phyloP scores from a whole-genome alignment of 2,329 filamentous ascomycete genomes.

The Trichoderma polysporum region DNA sequence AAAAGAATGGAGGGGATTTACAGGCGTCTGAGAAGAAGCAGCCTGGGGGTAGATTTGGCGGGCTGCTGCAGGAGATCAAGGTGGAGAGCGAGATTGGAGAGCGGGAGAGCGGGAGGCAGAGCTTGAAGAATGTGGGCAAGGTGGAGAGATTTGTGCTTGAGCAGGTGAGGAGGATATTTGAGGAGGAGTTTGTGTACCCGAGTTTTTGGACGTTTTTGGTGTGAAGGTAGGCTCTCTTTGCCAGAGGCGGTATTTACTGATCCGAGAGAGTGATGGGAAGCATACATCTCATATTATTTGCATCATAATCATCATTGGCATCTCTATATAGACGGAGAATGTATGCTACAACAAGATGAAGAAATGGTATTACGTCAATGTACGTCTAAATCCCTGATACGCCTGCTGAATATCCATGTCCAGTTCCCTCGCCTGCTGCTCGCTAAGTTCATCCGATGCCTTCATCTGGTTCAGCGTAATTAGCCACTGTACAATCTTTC shows the following conservation, averaged over 20 bases:
- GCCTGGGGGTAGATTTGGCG: slow-evolving; percentile 53
- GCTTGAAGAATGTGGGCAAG: slow-evolving; percentile 97
- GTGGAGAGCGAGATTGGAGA: slow-evolving; percentile 98
- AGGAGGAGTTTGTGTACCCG: slow-evolving; percentile 97
- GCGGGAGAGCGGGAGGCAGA: slow-evolving; percentile 87
- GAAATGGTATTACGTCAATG: slow-evolving; percentile 52
- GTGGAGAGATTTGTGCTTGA: slow-evolving; percentile 97
- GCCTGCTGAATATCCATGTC: slow-evolving; percentile 92
- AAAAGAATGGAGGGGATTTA: background rate
- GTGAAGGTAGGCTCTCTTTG: no score
- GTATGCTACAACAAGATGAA: background rate
- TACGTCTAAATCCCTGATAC: slow-evolving; percentile 89
- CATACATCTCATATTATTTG: background rate
- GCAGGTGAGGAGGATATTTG: slow-evolving; percentile 94
- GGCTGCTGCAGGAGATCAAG: slow-evolving; percentile 84
- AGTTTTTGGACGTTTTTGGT: slow-evolving; percentile 98
- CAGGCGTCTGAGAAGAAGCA: slow-evolving; percentile 30
- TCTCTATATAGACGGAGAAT: background rate
- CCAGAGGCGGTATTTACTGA: no score
- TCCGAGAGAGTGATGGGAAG: background rate
- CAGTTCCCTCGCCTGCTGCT: slow-evolving; percentile 84
- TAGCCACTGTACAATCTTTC: slow-evolving; percentile 98
- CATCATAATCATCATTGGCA: background rate
- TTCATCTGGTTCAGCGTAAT: slow-evolving; percentile 98
- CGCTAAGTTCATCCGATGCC: slow-evolving; percentile 83